Conservation (phyloP, 805 yeast species). For the Ogataea sp. region DNA sequence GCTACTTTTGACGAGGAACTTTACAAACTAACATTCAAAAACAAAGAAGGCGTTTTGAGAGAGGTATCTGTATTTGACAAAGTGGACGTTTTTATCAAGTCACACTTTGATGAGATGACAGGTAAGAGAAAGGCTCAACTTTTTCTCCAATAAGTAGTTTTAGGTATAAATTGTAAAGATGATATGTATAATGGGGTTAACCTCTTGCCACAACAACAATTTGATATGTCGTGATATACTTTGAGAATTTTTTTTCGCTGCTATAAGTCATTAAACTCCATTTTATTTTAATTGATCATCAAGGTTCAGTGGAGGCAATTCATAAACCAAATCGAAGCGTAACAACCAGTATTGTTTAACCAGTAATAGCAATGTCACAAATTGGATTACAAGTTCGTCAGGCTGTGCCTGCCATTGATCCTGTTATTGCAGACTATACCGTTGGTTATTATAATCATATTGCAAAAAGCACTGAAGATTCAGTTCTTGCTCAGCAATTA, state of each 20-base stretch:
- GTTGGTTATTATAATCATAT: slow-evolving; percentile 85
- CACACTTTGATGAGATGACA: slow-evolving; percentile 75
- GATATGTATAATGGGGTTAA: too few species aligned
- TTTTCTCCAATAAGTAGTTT: too few species aligned
- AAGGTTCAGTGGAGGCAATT: too few species aligned
- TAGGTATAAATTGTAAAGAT: too few species aligned
- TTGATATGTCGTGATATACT: background rate
- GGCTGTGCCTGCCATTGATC: slow-evolving; percentile 81
- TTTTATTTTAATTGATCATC: too few species aligned
- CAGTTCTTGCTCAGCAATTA: slow-evolving; percentile 68
- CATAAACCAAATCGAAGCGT: too few species aligned
- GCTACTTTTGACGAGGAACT: slow-evolving; percentile 71
- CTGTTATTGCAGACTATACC: slow-evolving; percentile 82
- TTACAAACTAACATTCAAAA: slow-evolving; percentile 55
- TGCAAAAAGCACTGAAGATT: slow-evolving; percentile 69
- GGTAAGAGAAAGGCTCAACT: slow-evolving; percentile 91
- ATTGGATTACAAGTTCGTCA: slow-evolving; percentile 58
- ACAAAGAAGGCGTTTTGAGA: slow-evolving; percentile 32
- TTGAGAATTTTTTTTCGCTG: slow-evolving; percentile 1
- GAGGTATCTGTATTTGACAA: slow-evolving; percentile 64
- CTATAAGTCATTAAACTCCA: background rate
- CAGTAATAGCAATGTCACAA: slow-evolving; percentile 27
- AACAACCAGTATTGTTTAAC: too few species aligned
- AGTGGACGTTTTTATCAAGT: slow-evolving; percentile 74
- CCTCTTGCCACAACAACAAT: background rate